These are phyloP conservation scores for Neurospora sp. DNA, from an alignment of 495 filamentous ascomycete genomes.

Conservation along the genomic window DNA sequence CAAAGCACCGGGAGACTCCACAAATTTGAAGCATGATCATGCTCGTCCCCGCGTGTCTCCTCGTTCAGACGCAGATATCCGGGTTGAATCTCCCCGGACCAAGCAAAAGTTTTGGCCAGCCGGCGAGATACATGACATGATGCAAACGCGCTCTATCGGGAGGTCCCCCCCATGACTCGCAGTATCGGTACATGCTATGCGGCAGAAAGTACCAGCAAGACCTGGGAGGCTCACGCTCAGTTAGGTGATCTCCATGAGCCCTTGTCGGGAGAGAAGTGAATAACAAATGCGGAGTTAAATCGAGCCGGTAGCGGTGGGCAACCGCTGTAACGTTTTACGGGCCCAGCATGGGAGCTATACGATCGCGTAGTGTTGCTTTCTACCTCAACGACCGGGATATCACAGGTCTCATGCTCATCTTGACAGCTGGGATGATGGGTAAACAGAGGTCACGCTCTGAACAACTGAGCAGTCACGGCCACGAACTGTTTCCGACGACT, in stretches of 20 bases:
- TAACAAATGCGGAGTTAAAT: neutral
- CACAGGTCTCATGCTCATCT: neutral
- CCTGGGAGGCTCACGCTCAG: neutral
- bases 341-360: neutral
- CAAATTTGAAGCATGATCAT: slow-evolving; percentile 12
- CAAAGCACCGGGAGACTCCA: slow-evolving; percentile 8
- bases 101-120: slow-evolving; percentile 10
- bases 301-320: neutral
- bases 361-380: neutral
- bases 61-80: slow-evolving; percentile 18
- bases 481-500: neutral
- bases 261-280: neutral
- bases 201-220: neutral
- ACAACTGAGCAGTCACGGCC: neutral
- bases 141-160: slow-evolving; percentile 13
- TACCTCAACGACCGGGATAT: neutral
- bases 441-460: neutral
- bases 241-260: neutral
- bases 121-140: slow-evolving; percentile 18
- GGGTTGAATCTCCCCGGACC: slow-evolving; percentile 1
- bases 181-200: neutral
- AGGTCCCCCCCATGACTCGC: neutral
- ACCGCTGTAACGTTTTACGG: slow-evolving; percentile 4
- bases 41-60: slow-evolving; percentile 14
- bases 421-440: neutral